Conservation (phyloP, 1,284 basidiomycete genomes). For the Wallemia mellicola region DNA sequence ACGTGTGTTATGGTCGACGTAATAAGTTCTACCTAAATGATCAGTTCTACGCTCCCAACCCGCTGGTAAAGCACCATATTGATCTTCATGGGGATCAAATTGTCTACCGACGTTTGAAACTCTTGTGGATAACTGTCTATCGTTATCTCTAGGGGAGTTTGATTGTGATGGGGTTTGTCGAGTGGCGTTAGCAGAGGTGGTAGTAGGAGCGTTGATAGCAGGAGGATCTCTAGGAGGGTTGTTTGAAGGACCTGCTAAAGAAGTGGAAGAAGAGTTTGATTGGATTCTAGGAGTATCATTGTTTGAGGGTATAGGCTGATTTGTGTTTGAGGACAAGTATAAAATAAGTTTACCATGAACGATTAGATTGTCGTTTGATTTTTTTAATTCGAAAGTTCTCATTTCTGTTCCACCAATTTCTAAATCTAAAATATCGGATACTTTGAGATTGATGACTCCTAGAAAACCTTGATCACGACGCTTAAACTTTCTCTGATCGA, state of each 20-base stretch:
- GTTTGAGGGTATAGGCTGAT: constrained; percentile 28
- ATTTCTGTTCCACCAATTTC: constrained; percentile 62
- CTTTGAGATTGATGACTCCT: constrained; percentile 70
- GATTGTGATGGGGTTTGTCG: constrained; percentile 5
- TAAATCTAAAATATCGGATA: constrained; percentile 64
- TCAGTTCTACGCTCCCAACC: constrained; percentile 89
- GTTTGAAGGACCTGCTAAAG: constrained; percentile 2
- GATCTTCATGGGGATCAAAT: constrained; percentile 49
- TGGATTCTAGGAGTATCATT: constrained; percentile 15
- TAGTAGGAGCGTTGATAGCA: too few relatives aligned
- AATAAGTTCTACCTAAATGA: constrained; percentile 61
- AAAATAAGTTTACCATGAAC: constrained; percentile 63
- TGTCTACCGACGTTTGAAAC: constrained; percentile 24
- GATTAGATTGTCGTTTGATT: constrained; percentile 55
- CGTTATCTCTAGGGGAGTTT: constrained; percentile 12
- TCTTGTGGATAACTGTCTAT: constrained; percentile 18
- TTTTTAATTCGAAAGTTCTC: constrained; percentile 49
- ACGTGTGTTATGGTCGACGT: constrained; percentile 74
- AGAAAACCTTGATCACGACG: constrained; percentile 79
- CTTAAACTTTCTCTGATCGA: constrained; percentile 92
- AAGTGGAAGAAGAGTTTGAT: constrained; percentile 2
- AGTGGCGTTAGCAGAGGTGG: constrained; percentile 3
- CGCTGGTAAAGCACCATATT: constrained; percentile 44
- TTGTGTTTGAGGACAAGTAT: constrained; percentile 50
- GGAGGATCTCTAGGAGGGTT: too few relatives aligned